A percentile compares a stretch with the other conserved stretches of the same genome.
Conservation (phyloP, 495 filamentous ascomycete genomes). For the Penicillium waksmanii region DNA sequence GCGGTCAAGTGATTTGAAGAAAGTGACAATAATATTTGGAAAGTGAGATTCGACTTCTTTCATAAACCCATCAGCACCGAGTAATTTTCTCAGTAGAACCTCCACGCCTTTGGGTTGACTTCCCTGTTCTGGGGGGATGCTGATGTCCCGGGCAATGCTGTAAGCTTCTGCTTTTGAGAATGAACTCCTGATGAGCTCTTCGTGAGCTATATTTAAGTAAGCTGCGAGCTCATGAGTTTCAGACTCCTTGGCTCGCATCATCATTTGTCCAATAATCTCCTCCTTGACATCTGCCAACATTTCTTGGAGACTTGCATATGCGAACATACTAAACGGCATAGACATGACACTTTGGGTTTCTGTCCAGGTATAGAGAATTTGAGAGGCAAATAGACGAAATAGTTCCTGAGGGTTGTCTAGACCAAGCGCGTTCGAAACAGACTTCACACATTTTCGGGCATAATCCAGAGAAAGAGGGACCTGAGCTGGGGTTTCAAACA, state of each 20-base stretch:
- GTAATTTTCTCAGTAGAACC: constrained; percentile 63
- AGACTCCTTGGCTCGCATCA: constrained; percentile 77
- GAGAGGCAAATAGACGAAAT: constrained; percentile 86
- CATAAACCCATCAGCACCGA: constrained; percentile 68
- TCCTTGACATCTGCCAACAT: constrained; percentile 74
- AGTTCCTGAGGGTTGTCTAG: constrained; percentile 67
- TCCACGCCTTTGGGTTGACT: constrained; percentile 65
- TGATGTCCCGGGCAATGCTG: constrained; percentile 77
- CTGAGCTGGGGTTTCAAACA: constrained; percentile 83
- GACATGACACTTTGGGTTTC: constrained; percentile 61
- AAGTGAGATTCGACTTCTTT: constrained; percentile 68
- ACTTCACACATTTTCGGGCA: constrained; percentile 69
- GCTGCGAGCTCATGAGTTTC: constrained; percentile 61
- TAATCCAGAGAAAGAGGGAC: constrained; percentile 65
- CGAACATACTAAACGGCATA: constrained; percentile 83
- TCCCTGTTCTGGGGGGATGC: constrained; percentile 55
- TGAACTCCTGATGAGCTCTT: constrained; percentile 62
- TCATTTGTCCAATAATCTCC: constrained; percentile 79
- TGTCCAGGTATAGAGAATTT: constrained; percentile 94
- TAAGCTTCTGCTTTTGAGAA: constrained; percentile 87
- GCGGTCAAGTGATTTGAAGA: constrained; percentile 71
- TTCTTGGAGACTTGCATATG: constrained; percentile 68
- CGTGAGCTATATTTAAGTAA: constrained; percentile 55
- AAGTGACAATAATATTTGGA: constrained; percentile 69
- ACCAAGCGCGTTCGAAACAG: constrained; percentile 65